Evolutionary conservation across 1,284 basidiomycete species (phyloP), one percentile per base, ranked within the genome.

Genomic region (Apiotrichum akiyoshidainum): DNA sequence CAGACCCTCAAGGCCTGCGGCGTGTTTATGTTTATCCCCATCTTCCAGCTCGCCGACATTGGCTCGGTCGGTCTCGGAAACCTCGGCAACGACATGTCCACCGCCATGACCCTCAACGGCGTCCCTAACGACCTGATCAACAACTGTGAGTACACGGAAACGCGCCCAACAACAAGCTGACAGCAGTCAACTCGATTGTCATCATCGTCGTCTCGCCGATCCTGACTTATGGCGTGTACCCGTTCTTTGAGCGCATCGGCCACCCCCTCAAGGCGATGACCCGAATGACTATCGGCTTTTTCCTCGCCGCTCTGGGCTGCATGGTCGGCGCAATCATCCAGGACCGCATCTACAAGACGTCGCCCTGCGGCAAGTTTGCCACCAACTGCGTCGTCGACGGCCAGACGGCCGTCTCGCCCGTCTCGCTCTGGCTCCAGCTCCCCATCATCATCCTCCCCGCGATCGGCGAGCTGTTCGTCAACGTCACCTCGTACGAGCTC

Each of bases 401-500:
- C 47, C 12, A 48, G 34, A 48, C 47, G 2, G n/a, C 2, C 33
- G 44, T 41, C 44, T 52, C 55, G 14, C 13, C 42, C 34, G 55
- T 57, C 34, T 73, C 69, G 47, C 72, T 81, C 44, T 78, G 77
- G 75, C 69, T 70, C 53, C 79, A 80, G 67, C 65, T 78, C 17
- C 79, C 79, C 12, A 68, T 79, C n/a, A 79, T 78, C 70, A 63
- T 74, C 21, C 65, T 81, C 14, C 78, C 80, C 19, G 81, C 79
- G 41, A 54, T 80, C 47, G 79, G 77, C 21, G 81, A 81, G 66
- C 68, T 81, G 40, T 79, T 82, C 50, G 78, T 81, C 63, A 79
- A 77, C 52, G 78, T 81, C 55, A 80, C 80, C 21, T 75, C 75
- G 50, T 78, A 81, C 68, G 81, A 82, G 71, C 72, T 81, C 46